Percentiles rank a stretch among this genome's conserved stretches.
phyloP scores from a whole-genome alignment of 768 basidiomycete genomes.

The Boletus rubropictus region DNA sequence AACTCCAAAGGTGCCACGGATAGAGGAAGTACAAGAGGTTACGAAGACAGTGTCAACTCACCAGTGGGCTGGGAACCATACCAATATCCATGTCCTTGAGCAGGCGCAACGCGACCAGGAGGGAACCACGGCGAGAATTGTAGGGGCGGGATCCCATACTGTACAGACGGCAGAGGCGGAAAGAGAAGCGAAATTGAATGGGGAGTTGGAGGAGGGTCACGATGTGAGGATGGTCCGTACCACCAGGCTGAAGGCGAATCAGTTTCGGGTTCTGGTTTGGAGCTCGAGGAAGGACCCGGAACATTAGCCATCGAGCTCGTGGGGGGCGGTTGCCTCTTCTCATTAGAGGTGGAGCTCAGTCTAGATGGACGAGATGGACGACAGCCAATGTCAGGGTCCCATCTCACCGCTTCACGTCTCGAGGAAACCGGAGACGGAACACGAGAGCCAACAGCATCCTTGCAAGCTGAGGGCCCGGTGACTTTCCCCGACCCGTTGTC shows the following conservation, averaged over 20 bases:
- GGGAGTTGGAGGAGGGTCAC: constrained; percentile 2
- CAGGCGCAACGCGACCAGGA: constrained; percentile 2
- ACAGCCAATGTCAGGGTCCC: constrained; percentile 12
- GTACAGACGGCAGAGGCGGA: constrained; percentile 10
- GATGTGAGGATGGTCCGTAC: constrained; percentile 4
- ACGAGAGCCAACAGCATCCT: neutral
- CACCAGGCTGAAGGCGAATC: constrained; percentile 14
- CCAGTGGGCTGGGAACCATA: constrained; percentile 14
- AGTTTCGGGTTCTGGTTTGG: constrained; percentile 1
- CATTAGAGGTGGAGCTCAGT: neutral
- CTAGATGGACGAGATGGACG: neutral
- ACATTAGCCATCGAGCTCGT: neutral
- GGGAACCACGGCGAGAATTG: constrained; percentile 17
- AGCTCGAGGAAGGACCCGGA: neutral
- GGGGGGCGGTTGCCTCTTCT: neutral
- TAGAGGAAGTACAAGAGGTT: neutral
- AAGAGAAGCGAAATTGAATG: constrained; percentile 9
- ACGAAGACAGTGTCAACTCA: constrained; percentile 14
- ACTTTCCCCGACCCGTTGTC: neutral
- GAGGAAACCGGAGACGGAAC: neutral
- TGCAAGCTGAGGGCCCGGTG: neutral
- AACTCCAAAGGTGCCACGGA: neutral
- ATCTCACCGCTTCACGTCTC: constrained; percentile 3
- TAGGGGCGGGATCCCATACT: constrained; percentile 9
- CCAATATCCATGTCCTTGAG: constrained; percentile 21